Evolutionary conservation across 768 basidiomycete species (phyloP), one percentile per base, ranked within the genome.

Genomic region (Tylopilus rubrobrunneus): DNA sequence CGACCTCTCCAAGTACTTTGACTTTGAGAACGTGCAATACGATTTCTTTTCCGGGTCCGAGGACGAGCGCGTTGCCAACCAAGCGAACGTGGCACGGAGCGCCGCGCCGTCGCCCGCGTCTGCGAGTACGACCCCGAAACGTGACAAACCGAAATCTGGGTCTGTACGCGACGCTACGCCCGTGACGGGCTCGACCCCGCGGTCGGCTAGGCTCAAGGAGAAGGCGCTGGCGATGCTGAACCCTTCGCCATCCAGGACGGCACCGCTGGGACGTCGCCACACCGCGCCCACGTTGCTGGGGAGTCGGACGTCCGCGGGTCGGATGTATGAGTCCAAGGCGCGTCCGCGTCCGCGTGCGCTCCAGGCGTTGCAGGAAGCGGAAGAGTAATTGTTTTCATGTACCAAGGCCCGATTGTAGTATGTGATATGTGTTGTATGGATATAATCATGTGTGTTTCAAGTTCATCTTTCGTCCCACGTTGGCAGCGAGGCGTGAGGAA

Each of bases 281-380:
- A 56, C 65, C 14, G 56, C 64, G 56, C 65, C 66, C 1, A 1
- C 42, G n/a, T 10, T 58, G 27, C 42, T 23, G 11, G n/a, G 9
- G 12, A 29, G 47, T 34, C 50, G 41, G 12, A 14, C 37, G n/a
- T 39, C 37, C 9, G 37, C n/a, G n/a, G n/a, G 9, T 10, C 37
- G 37, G n/a, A 10, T 9, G 8, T 15, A 48, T n/a, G n/a, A n/a
- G 17, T 50, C 55, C 10, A 49, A 34, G 41, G 31, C 10, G 10
- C 31, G 10, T 31, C 25, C 37, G 19, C 47, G 52, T 37, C 42
- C 31, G 19, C 25, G 21, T 25, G 47, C 40, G 31, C 62, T 59
- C 11, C n/a, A 25, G n/a, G 25, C 50, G 1, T n/a, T 59, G 51
- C 19, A 37, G 25, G 55, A 51, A 42, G 21, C 7, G 3, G 48